Evolutionary conservation across 176 grass and related monocot genomes (phyloP), one percentile per base, ranked within the genome.

Genomic region (Microstegium vimineum): DNA sequence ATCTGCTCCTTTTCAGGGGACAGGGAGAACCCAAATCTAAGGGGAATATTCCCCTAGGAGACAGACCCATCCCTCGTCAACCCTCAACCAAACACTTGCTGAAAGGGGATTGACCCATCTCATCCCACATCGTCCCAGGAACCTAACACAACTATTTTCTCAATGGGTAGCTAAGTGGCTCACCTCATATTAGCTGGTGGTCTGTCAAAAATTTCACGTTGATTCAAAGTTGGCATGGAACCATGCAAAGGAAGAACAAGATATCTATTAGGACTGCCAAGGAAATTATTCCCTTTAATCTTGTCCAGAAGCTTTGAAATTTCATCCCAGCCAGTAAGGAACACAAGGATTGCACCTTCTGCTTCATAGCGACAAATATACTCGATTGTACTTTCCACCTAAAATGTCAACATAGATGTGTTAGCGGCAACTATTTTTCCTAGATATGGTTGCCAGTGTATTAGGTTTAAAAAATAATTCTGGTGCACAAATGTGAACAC

Each of bases 281-380:
- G 90, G 71, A 91, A 67, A 79, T 25, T 82, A 82, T 98, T 94
- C 36, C 86, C 84, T 85, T 94, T 94, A 66, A 94, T 94, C 76
- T 84, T 93, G 63, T 98, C 95, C 38, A 98, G 67, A 79, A 98
- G 90, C 81, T 94, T 94, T 10, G 92, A 94, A 87, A 98, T 98
- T 82, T 94, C 95, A 86, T 98, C 95, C 95, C 95, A 98, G 66
- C 95, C 92, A 57, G 92, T 98, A 79, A 98, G 89, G 61, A 98
- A 98, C 27, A 98, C 92, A 81, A 98, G 95, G 74, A 98, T 98
- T 41, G 95, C 95, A 79, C 92, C 95, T 62, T 98, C 87, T 35
- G 83, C 86, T 91, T 98, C 95, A 65, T 89, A 71, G 28, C 82
- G 84, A 78, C 92, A 98, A 75, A 98, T 91, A 83, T 93, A 84